Percentiles rank a stretch among this genome's conserved stretches.
phyloP scores from a whole-genome alignment of 441 rosid genomes.

The Adansonia grandidieri region DNA sequence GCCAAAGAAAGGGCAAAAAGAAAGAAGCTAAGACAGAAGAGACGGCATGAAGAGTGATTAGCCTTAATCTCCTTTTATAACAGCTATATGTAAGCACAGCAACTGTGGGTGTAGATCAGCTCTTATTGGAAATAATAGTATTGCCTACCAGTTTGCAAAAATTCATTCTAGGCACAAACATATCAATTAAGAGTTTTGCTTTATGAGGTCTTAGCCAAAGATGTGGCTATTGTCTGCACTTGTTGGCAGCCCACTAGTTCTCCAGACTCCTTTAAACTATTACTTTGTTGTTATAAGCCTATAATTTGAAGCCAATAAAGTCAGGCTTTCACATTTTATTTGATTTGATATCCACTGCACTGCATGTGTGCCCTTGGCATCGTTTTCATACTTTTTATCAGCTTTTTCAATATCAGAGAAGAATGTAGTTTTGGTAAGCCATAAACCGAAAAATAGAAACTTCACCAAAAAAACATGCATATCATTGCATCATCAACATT shows the following conservation, averaged over 20 bases:
- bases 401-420: too few relatives aligned
- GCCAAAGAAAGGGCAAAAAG: conserved; percentile 62
- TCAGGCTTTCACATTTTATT: neutral
- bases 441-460: too few relatives aligned
- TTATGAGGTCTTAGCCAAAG: neutral
- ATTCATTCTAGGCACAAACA: conserved; percentile 3
- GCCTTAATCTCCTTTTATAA: neutral
- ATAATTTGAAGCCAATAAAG: too few relatives aligned
- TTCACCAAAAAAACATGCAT: conserved; percentile 3
- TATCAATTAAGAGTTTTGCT: conserved; percentile 6
- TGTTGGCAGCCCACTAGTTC: neutral
- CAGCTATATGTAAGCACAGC: neutral
- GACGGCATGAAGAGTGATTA: conserved; percentile 30
- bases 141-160: neutral
- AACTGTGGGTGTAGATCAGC: conserved; percentile 6
- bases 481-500: neutral
- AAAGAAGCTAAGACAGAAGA: conserved; percentile 46
- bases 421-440: too few relatives aligned
- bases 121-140: neutral
- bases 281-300: neutral
- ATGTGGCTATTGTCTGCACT: neutral
- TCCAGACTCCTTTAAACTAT: conserved; percentile 5
- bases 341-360: neutral
- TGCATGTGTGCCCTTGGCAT: neutral
- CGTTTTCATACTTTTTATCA: too few relatives aligned